Evolutionary conservation across 805 yeast genomes (phyloP).

Genomic region (Ogataea ganodermae): DNA sequence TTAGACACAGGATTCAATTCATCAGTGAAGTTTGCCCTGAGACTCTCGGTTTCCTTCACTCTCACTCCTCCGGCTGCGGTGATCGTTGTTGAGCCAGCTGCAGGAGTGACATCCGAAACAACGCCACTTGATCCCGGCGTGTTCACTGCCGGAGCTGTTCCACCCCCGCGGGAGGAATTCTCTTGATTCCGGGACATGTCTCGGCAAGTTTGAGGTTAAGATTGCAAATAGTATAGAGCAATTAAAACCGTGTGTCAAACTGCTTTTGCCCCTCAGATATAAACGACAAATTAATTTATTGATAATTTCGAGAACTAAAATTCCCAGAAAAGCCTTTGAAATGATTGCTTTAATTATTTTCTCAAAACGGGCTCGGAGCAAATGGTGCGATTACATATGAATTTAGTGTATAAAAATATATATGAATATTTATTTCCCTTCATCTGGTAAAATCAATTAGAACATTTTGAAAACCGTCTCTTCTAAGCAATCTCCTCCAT

Average conservation of each 20-base stretch:
- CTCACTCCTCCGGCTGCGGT: slow-evolving; percentile 30
- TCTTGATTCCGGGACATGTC: slow-evolving; percentile 2
- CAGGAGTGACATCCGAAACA: slow-evolving; percentile 13
- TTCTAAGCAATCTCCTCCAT: slow-evolving; percentile 67
- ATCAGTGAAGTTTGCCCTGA: slow-evolving; percentile 44
- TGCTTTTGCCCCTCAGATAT: no score
- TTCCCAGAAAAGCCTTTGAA: neutral
- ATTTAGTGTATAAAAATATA: neutral
- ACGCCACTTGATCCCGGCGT: slow-evolving; percentile 3
- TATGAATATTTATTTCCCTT: neutral
- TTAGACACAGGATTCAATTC: slow-evolving; percentile 25
- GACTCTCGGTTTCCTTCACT: slow-evolving; percentile 35
- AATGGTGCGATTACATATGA: neutral
- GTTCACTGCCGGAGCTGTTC: neutral
- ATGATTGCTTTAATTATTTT: neutral
- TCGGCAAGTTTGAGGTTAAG: neutral
- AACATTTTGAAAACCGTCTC: neutral
- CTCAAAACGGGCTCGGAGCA: neutral
- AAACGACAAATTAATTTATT: no score
- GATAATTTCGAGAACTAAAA: neutral
- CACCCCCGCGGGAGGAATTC: slow-evolving; percentile 3
- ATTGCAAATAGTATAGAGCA: neutral
- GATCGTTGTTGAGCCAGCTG: slow-evolving; percentile 18
- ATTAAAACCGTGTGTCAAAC: no score
- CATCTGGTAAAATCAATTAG: neutral